Conservation (phyloP, 2,329 filamentous ascomycete genomes). For the Talaromyces sp. region DNA sequence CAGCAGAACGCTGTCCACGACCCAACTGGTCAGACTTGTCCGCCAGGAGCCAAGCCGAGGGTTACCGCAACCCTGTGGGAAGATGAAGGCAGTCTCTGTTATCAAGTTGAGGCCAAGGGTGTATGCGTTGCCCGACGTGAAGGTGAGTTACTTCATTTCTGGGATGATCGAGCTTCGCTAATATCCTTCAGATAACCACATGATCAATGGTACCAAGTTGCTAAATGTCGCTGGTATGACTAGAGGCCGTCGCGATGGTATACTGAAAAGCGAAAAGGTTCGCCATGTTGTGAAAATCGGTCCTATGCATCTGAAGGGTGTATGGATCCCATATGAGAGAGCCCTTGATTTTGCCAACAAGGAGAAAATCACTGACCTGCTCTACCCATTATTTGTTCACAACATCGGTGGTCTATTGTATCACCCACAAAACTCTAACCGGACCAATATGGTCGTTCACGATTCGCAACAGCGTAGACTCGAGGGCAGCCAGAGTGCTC, state of each 20-base stretch:
- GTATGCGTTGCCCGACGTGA: slow-evolving; percentile 93
- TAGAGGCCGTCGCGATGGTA: slow-evolving; percentile 87
- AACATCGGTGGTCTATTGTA: slow-evolving; percentile 93
- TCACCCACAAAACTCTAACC: slow-evolving; percentile 76
- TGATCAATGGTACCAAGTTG: slow-evolving; percentile 98
- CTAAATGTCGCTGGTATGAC: slow-evolving; percentile 98
- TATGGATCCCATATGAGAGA: slow-evolving; percentile 97
- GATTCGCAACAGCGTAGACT: slow-evolving; percentile 73
- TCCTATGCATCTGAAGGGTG: slow-evolving; percentile 97
- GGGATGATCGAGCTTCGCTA: background rate
- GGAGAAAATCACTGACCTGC: slow-evolving; percentile 93
- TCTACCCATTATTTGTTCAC: slow-evolving; percentile 96
- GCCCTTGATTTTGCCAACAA: slow-evolving; percentile 99
- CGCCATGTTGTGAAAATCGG: slow-evolving; percentile 98
- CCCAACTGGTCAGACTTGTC: slow-evolving; percentile 85
- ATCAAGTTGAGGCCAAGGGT: slow-evolving; percentile 93
- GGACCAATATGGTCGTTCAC: slow-evolving; percentile 82
- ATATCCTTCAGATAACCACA: slow-evolving; percentile 75
- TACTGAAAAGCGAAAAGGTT: slow-evolving; percentile 95
- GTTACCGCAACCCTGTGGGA: slow-evolving; percentile 98
- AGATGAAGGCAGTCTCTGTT: slow-evolving; percentile 95
- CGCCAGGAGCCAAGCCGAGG: slow-evolving; percentile 90
- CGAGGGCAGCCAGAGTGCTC: slow-evolving; percentile 55
- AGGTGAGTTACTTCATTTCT: slow-evolving; percentile 53
- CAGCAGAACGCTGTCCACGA: slow-evolving; percentile 60